Conservation (phyloP, 352 stramenopile species). For the Phytophthora constricta region DNA sequence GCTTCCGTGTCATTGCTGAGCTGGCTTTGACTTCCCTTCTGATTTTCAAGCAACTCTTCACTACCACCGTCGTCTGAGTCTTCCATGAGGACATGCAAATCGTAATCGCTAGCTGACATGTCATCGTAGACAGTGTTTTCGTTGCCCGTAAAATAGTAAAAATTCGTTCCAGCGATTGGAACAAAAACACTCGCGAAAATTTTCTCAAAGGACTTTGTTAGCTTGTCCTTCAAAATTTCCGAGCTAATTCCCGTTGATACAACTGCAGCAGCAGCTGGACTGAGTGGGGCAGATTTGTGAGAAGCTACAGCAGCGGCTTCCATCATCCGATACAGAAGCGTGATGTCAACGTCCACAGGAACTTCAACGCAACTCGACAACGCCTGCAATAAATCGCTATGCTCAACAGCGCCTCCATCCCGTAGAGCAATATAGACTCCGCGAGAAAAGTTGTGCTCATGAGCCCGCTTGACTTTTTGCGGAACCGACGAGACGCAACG, state of each 20-base stretch:
- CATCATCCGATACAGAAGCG: constrained; percentile 86
- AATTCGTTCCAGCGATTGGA: constrained; percentile 77
- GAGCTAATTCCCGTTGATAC: constrained; percentile 49
- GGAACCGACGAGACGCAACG: constrained; percentile 60
- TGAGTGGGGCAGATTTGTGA: constrained; percentile 34
- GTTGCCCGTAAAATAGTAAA: constrained; percentile 84
- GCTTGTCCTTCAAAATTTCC: constrained; percentile 60
- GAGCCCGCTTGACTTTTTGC: constrained; percentile 86
- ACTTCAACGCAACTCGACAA: constrained; percentile 88
- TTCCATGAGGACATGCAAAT: constrained; percentile 73
- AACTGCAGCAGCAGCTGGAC: constrained; percentile 41
- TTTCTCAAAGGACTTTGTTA: constrained; percentile 77
- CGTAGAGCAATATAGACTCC: constrained; percentile 85
- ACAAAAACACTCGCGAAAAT: constrained; percentile 70
- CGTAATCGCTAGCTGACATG: constrained; percentile 54
- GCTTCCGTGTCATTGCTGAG: background rate
- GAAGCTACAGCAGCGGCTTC: constrained; percentile 41
- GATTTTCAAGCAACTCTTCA: constrained; percentile 12
- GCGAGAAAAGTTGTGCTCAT: constrained; percentile 90
- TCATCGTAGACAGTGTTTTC: constrained; percentile 69
- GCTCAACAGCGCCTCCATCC: constrained; percentile 74
- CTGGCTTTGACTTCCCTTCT: constrained; percentile 18
- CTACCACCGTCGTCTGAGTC: constrained; percentile 54
- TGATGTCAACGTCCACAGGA: constrained; percentile 87
- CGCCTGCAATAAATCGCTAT: constrained; percentile 87